Conservation (phyloP, 805 yeast species). For the Suhomyces pyralidae region DNA sequence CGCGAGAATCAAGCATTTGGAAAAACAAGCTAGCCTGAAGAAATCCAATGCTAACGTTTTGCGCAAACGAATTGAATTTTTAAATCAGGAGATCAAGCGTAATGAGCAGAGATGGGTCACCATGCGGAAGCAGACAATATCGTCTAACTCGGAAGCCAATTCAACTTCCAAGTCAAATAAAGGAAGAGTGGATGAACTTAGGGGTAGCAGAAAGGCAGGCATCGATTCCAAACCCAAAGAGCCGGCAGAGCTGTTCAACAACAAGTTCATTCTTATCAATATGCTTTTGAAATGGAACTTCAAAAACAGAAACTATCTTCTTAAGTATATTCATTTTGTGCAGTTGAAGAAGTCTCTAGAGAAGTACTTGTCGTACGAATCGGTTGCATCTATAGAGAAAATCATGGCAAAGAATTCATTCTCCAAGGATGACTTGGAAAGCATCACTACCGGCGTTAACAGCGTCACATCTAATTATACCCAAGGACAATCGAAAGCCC, state of each 20-base stretch:
- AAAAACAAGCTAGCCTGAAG: slow-evolving; percentile 13
- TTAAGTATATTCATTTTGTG: slow-evolving; percentile 38
- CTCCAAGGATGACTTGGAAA: not conserved
- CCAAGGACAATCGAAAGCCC: not conserved
- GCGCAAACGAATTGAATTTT: slow-evolving; percentile 16
- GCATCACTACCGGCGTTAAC: not conserved
- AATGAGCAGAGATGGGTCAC: slow-evolving; percentile 1
- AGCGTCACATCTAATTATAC: not conserved
- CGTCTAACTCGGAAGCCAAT: not conserved
- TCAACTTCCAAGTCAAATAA: not conserved
- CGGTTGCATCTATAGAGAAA: slow-evolving; percentile 32
- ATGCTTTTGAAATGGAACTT: slow-evolving; percentile 45
- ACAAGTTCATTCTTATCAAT: slow-evolving; percentile 35
- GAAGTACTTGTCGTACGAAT: slow-evolving; percentile 34
- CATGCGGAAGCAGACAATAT: not conserved
- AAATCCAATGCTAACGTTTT: slow-evolving; percentile 8
- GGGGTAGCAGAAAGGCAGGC: slow-evolving; percentile 4
- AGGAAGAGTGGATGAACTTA: slow-evolving; percentile 6
- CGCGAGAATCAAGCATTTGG: slow-evolving; percentile 26
- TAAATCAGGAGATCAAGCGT: slow-evolving; percentile 9
- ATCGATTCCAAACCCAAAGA: slow-evolving; percentile 8
- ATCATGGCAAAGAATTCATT: slow-evolving; percentile 20
- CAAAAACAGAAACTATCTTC: slow-evolving; percentile 29
- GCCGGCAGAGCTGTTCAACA: slow-evolving; percentile 24
- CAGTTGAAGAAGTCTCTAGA: slow-evolving; percentile 23